phyloP scores from a whole-genome alignment of 176 grass and related monocot genomes.

The Pontederia paniculata region DNA sequence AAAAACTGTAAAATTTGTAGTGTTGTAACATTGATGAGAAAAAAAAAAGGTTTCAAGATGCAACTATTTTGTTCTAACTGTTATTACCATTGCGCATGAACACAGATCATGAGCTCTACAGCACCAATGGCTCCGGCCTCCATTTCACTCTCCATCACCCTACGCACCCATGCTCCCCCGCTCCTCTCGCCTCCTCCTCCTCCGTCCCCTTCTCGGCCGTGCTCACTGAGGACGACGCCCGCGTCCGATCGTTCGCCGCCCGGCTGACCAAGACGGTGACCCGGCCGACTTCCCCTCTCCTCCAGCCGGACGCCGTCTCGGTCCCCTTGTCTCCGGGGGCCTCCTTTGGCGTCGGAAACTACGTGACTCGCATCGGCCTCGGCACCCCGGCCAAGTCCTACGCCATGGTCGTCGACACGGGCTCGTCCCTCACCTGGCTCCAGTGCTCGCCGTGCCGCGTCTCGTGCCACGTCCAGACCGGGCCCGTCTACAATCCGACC shows the following conservation, averaged over 20 bases:
- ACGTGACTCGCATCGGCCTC: slow-evolving; percentile 8
- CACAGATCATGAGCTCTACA: not conserved
- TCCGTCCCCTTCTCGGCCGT: slow-evolving; percentile 11
- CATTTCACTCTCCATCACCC: slow-evolving; percentile 14
- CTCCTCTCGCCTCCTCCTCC: not conserved
- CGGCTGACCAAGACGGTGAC: not conserved
- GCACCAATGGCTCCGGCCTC: slow-evolving; percentile 9
- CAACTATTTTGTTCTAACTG: not conserved
- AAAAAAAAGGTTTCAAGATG: not conserved
- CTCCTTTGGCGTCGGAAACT: slow-evolving; percentile 10
- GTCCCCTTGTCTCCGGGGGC: not conserved
- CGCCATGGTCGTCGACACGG: slow-evolving; percentile 12
- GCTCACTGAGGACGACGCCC: slow-evolving; percentile 1
- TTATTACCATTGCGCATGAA: not conserved
- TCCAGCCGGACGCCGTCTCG: not conserved
- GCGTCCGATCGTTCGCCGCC: not conserved
- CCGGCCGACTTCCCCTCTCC: not conserved
- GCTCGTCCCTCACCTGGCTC: slow-evolving; percentile 19
- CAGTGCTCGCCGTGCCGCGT: slow-evolving; percentile 19
- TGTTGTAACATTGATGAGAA: too few relatives aligned
- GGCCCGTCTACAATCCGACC: slow-evolving; percentile 1
- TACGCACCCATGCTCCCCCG: slow-evolving; percentile 7
- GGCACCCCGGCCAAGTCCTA: slow-evolving; percentile 12
- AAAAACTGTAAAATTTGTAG: too few relatives aligned
- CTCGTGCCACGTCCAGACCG: slow-evolving; percentile 13